Conservation (phyloP, 106 monocot species). For the Apostasia shenzhenica region DNA sequence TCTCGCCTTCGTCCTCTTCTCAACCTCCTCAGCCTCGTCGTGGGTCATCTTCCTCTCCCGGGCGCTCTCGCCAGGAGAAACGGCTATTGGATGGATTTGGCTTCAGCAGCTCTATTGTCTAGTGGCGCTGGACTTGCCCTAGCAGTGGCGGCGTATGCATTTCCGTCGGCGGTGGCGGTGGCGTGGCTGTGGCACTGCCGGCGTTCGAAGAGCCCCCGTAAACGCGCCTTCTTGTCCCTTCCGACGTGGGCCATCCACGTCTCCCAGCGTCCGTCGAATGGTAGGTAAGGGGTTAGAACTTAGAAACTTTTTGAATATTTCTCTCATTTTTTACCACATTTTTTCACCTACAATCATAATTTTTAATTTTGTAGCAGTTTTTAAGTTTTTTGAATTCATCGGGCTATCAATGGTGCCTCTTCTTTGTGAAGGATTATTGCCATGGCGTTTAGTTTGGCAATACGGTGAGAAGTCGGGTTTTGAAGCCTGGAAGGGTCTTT, state of each 20-base stretch:
- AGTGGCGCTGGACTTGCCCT: conserved; percentile 7
- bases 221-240: conserved; percentile 93
- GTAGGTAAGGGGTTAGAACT: conserved; percentile 15
- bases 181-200: conserved; percentile 11
- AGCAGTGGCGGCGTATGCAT: conserved; percentile 7
- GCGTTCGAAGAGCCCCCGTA: conserved; percentile 47
- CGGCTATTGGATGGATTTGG: background rate
- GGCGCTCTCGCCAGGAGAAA: background rate
- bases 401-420: too few relatives aligned
- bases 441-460: conserved; percentile 85
- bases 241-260: conserved; percentile 93
- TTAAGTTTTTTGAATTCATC: background rate
- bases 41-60: conserved; percentile 1
- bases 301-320: background rate
- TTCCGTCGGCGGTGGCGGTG: background rate
- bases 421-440: conserved; percentile 52
- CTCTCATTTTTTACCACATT: background rate
- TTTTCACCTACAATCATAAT: background rate
- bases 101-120: conserved; percentile 9
- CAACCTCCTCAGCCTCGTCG: background rate
- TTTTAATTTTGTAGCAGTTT: background rate
- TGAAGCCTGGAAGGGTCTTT: conserved; percentile 80
- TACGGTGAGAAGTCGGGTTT: conserved; percentile 77
- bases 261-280: conserved; percentile 94
- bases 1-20: background rate